Evolutionary conservation across 1,284 basidiomycete genomes (phyloP).

Genomic region (Vanrija humicola): DNA sequence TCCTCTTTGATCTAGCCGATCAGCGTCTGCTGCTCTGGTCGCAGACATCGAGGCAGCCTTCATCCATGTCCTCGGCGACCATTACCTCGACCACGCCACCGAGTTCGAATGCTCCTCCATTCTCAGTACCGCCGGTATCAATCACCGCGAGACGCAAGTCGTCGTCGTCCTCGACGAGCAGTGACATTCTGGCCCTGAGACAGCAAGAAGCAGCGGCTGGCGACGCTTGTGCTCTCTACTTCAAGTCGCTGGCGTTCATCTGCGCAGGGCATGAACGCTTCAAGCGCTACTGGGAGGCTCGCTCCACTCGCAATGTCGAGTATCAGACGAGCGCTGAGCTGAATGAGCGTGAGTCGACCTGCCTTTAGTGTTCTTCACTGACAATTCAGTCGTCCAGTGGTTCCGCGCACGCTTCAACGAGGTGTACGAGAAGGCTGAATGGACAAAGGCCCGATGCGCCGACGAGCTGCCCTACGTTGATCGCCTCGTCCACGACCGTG

Average conservation of each 20-base stretch:
- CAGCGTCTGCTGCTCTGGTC: constrained; percentile 70
- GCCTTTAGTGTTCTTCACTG: not conserved
- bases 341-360: constrained; percentile 52
- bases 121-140: constrained; percentile 10
- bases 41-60: constrained; percentile 5
- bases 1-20: constrained; percentile 88
- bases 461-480: constrained; percentile 54
- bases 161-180: constrained; percentile 28
- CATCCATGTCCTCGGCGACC: constrained; percentile 5
- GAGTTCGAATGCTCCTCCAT: constrained; percentile 21
- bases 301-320: constrained; percentile 25
- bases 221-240: constrained; percentile 83
- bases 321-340: constrained; percentile 51
- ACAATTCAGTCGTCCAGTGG: constrained; percentile 55
- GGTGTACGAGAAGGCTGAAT: constrained; percentile 57
- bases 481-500: constrained; percentile 56
- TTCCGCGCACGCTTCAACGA: constrained; percentile 57
- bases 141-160: constrained; percentile 20
- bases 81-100: constrained; percentile 6
- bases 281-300: constrained; percentile 49
- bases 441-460: constrained; percentile 52
- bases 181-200: constrained; percentile 56
- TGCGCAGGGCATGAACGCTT: constrained; percentile 76
- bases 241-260: constrained; percentile 87
- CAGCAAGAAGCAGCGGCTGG: constrained; percentile 70